Evolutionary conservation across 2,329 filamentous ascomycete genomes (phyloP), one percentile per base, ranked within the genome.

Genomic region (Aspergillus costaricaensis): DNA sequence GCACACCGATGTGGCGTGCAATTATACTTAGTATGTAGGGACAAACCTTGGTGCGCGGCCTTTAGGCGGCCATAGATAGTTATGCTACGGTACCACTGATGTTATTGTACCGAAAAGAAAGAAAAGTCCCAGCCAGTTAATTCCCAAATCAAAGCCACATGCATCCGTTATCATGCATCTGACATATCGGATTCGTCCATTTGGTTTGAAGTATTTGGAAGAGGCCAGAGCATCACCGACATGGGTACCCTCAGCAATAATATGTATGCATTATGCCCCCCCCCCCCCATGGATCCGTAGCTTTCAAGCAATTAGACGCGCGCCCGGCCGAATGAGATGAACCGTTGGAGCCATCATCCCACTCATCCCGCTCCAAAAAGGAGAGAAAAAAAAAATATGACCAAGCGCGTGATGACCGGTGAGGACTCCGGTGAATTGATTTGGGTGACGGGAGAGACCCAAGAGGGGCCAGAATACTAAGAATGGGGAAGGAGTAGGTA

Each of bases 401-500:
- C 48, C n/a, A 30, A 59, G 60, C 65, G 60, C 62, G 64, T 65
- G 64, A 65, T 59, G 25, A 23, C 52, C 41, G n/a, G 55, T 39
- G 23, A 58, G 52, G 60, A 48, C 58, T 55, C 67, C 66, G 67
- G 67, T 69, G 67, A 69, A 59, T 65, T 48, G 62, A 36, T 69
- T 68, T 62, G 60, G 66, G 66, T 36, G 38, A 55, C 60, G 62
- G 50, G 63, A 63, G 60, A 62, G 41, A 39, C 41, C 41, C 47
- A 50, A 36, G 47, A 55, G 23, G 23, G 53, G 19, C 25, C 23
- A 32, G 52, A 32, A 43, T 52, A 38, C 57, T 23, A 23, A 44
- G 10, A 44, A 53, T 53, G 23, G 36, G 19, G n/a, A 17, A 30
- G 41, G 27, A 25, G 43, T 39, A 48, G 25, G 25, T n/a, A 38